These are phyloP conservation scores for Myxozyma neglecta DNA, from an alignment of 805 yeast genomes.

Conservation along the genomic window DNA sequence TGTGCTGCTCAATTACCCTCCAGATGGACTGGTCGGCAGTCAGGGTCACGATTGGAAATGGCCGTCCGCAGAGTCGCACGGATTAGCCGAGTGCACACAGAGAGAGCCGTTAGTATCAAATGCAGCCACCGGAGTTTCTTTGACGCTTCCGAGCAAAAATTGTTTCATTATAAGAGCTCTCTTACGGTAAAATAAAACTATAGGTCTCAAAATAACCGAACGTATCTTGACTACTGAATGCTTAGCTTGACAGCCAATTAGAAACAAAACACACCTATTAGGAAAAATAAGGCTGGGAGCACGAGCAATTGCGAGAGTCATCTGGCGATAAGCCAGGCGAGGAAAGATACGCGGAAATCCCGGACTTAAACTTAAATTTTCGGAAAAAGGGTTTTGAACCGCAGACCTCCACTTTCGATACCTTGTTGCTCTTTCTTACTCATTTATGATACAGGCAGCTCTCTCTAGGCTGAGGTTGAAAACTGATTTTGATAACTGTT, in stretches of 20 bases:
- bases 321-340: not conserved
- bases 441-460: not conserved
- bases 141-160: not conserved
- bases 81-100: not conserved
- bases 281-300: not conserved
- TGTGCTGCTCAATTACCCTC: no score
- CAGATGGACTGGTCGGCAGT: no score
- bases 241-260: not conserved
- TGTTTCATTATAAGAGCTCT: no score
- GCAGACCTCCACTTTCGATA: not conserved
- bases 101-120: not conserved
- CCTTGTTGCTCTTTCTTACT: not conserved
- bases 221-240: not conserved
- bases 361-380: not conserved
- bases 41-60: not conserved
- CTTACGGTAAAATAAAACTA: no score
- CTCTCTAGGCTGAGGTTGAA: not conserved
- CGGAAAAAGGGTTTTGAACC: not conserved
- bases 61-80: not conserved
- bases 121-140: not conserved
- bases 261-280: not conserved
- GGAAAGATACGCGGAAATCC: not conserved
- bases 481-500: no score
- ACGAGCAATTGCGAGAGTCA: not conserved
- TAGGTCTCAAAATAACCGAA: no score